These are phyloP conservation scores for Yamadazyma songkhlaensis DNA, from an alignment of 1,139 yeast genomes.

Conservation along the genomic window DNA sequence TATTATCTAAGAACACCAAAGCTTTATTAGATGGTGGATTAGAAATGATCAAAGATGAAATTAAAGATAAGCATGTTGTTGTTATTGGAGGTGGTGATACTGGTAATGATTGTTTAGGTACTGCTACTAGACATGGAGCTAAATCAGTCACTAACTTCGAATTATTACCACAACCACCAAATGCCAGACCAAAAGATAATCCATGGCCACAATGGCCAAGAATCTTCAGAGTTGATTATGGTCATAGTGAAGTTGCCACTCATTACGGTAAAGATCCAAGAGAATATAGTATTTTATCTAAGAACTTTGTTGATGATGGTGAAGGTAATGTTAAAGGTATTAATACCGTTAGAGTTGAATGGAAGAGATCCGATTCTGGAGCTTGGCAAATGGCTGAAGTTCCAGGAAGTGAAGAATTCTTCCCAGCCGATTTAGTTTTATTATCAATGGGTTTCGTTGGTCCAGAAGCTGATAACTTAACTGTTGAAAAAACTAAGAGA, in stretches of 20 bases:
- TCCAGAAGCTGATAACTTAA: constrained; percentile 82
- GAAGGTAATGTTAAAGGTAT: constrained; percentile 92
- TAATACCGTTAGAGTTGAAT: constrained; percentile 94
- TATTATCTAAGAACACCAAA: constrained; percentile 84
- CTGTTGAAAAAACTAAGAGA: constrained; percentile 71
- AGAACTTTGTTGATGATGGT: constrained; percentile 92
- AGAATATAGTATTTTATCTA: constrained; percentile 91
- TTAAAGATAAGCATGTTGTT: constrained; percentile 85
- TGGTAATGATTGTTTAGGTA: constrained; percentile 98
- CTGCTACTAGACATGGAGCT: constrained; percentile 96
- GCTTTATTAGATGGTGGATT: constrained; percentile 81
- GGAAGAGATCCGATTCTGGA: constrained; percentile 94
- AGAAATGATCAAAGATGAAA: constrained; percentile 67
- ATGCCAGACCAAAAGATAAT: constrained; percentile 84
- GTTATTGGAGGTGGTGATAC: constrained; percentile 99
- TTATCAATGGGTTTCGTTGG: constrained; percentile 98
- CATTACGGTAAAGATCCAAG: constrained; percentile 98
- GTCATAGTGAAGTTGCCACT: constrained; percentile 91
- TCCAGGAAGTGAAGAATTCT: constrained; percentile 90
- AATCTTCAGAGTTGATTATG: constrained; percentile 95
- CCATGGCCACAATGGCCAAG: constrained; percentile 99
- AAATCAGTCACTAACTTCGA: constrained; percentile 94
- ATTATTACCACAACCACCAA: constrained; percentile 88
- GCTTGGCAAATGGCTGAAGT: constrained; percentile 99
- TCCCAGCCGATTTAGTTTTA: constrained; percentile 92